These are phyloP conservation scores for Alternaria sp. DNA, from an alignment of 2,329 filamentous ascomycete genomes.

Conservation along the genomic window DNA sequence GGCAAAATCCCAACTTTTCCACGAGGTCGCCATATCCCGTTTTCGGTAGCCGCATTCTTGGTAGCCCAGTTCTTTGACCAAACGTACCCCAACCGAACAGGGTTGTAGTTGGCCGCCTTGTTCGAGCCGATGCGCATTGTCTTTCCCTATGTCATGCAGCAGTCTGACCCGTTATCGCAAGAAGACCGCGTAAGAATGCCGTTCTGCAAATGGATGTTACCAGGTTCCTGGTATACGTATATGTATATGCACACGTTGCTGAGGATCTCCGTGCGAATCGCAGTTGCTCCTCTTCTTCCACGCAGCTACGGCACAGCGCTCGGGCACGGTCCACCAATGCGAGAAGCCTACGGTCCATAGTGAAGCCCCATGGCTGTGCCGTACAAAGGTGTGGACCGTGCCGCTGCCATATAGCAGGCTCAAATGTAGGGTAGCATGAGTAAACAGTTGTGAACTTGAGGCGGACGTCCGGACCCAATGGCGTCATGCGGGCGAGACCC, in stretches of 20 bases:
- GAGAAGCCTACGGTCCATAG: background rate
- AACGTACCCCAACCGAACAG: constrained; percentile 4
- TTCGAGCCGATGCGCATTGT: constrained; percentile 1
- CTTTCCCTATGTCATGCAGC: constrained; percentile 4
- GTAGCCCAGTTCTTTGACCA: background rate
- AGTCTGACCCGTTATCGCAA: constrained; percentile 13
- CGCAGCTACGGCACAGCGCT: background rate
- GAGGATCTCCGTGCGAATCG: constrained; percentile 9
- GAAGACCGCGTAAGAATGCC: constrained; percentile 10
- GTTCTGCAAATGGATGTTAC: constrained; percentile 1
- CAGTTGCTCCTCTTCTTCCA: constrained; percentile 1
- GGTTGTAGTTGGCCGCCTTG: background rate
- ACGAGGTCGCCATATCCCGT: background rate
- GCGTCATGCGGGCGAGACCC: background rate
- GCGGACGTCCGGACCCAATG: background rate
- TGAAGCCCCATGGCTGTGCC: background rate
- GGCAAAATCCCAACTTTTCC: background rate
- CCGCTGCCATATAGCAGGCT: background rate
- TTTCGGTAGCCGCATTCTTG: background rate
- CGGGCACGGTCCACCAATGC: background rate
- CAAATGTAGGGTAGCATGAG: background rate
- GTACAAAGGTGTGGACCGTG: background rate
- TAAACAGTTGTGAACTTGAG: background rate
- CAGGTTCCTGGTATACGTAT: constrained; percentile 24
- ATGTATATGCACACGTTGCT: constrained; percentile 9